A percentile compares a stretch with the other conserved stretches of the same genome.
Conservation (phyloP, 1,139 yeast genomes). For the Chernovozyma aurita region DNA sequence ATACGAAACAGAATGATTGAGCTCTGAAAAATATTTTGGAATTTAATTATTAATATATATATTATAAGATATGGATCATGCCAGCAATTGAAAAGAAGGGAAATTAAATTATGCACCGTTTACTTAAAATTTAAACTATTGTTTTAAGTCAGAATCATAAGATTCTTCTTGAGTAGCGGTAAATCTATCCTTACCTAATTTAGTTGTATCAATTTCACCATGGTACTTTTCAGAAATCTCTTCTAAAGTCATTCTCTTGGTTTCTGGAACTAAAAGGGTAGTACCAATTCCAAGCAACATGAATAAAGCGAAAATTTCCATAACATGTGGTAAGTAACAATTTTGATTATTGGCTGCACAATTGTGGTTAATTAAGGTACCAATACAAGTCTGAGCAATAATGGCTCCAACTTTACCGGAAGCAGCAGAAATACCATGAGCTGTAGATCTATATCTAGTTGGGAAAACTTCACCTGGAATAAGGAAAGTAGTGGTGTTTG, state of each 20-base stretch:
- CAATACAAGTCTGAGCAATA: slow-evolving; percentile 86
- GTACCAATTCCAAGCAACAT: slow-evolving; percentile 73
- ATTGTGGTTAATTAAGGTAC: slow-evolving; percentile 75
- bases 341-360: slow-evolving; percentile 54
- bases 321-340: slow-evolving; percentile 86
- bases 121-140: slow-evolving; percentile 7
- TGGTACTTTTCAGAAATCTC: slow-evolving; percentile 73
- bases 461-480: slow-evolving; percentile 98
- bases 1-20: too few species aligned
- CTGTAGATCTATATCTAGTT: slow-evolving; percentile 95
- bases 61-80: too few species aligned
- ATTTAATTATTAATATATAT: too few species aligned
- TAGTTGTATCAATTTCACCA: slow-evolving; percentile 61
- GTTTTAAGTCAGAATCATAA: slow-evolving; percentile 21
- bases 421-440: slow-evolving; percentile 97
- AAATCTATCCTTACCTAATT: slow-evolving; percentile 33
- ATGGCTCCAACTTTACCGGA: slow-evolving; percentile 96
- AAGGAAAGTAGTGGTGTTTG: slow-evolving; percentile 92
- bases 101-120: too few species aligned
- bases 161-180: slow-evolving; percentile 25
- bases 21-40: too few species aligned
- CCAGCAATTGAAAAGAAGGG: too few species aligned
- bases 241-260: slow-evolving; percentile 85
- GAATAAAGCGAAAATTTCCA: slow-evolving; percentile 89
- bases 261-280: slow-evolving; percentile 75